These are phyloP conservation scores for Hortiboletus rubellus DNA, from an alignment of 1,284 basidiomycete genomes.

Conservation along the genomic window DNA sequence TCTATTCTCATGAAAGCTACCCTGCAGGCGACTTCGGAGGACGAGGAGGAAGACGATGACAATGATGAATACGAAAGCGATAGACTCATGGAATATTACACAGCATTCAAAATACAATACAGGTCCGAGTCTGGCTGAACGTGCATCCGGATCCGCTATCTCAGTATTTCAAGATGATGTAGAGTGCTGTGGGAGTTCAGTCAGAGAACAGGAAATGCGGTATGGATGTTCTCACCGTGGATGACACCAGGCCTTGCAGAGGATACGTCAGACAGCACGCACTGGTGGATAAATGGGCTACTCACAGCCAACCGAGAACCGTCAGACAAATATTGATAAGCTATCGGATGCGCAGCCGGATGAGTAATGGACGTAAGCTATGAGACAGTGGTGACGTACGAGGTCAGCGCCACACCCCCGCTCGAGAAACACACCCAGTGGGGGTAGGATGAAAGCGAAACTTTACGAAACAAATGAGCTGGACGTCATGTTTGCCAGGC, in stretches of 20 bases:
- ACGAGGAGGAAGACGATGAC: constrained; percentile 17
- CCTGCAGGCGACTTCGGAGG: constrained; percentile 22
- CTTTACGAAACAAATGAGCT: constrained; percentile 35
- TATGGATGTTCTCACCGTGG: constrained; percentile 49
- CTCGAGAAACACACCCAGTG: constrained; percentile 79
- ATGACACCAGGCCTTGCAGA: constrained; percentile 66
- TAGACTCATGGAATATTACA: constrained; percentile 15
- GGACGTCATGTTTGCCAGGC: background rate
- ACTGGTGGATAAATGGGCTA: constrained; percentile 3
- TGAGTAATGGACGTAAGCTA: background rate
- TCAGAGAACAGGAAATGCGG: background rate
- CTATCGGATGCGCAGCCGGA: constrained; percentile 30
- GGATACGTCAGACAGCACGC: constrained; percentile 8
- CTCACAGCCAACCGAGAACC: constrained; percentile 69
- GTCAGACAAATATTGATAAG: constrained; percentile 73
- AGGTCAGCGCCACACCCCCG: constrained; percentile 72
- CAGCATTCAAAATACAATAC: constrained; percentile 1
- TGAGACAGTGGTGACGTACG: constrained; percentile 37
- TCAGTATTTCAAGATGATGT: constrained; percentile 69
- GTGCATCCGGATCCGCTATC: background rate
- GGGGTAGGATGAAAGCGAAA: constrained; percentile 72
- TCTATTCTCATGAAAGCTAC: background rate
- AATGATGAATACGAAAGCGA: constrained; percentile 25
- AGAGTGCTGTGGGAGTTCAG: constrained; percentile 49
- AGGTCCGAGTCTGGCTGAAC: background rate